These are phyloP conservation scores for Platanus orientalis DNA, from an alignment of 164 flowering plant species.

Conservation along the genomic window DNA sequence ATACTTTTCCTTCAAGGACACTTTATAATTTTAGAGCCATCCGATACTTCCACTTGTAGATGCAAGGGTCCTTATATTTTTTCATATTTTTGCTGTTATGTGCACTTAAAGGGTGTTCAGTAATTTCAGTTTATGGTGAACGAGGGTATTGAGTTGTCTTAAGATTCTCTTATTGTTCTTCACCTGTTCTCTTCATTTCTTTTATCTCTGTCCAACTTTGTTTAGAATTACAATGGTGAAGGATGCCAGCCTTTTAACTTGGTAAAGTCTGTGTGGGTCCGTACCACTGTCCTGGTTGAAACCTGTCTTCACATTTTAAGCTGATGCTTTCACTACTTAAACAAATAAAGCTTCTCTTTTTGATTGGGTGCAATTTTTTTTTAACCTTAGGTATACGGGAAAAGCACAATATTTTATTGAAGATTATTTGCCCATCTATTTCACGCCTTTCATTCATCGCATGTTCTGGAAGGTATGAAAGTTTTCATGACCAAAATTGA, in stretches of 20 bases:
- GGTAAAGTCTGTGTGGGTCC: no score
- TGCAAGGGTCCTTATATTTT: no score
- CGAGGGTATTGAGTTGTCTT: no score
- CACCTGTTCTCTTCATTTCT: background rate
- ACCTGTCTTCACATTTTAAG: no score
- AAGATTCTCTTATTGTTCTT: background rate
- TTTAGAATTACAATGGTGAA: background rate
- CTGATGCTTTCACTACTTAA: background rate
- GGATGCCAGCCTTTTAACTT: no score
- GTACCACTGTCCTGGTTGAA: no score
- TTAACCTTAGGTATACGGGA: constrained; percentile 46
- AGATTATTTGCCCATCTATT: constrained; percentile 47
- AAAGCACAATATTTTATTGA: constrained; percentile 37
- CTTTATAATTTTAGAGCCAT: no score
- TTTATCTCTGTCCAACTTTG: background rate
- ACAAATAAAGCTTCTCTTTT: background rate
- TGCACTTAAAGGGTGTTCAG: no score
- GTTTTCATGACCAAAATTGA: background rate
- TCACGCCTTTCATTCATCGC: constrained; percentile 38
- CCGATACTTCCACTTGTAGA: no score
- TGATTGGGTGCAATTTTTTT: background rate
- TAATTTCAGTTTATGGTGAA: no score
- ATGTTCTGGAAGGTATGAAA: constrained; percentile 73
- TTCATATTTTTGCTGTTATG: no score
- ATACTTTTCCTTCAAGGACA: no score